Conservation (phyloP, 2,329 filamentous ascomycete species). For the Aspergillus ochraceoroseus region DNA sequence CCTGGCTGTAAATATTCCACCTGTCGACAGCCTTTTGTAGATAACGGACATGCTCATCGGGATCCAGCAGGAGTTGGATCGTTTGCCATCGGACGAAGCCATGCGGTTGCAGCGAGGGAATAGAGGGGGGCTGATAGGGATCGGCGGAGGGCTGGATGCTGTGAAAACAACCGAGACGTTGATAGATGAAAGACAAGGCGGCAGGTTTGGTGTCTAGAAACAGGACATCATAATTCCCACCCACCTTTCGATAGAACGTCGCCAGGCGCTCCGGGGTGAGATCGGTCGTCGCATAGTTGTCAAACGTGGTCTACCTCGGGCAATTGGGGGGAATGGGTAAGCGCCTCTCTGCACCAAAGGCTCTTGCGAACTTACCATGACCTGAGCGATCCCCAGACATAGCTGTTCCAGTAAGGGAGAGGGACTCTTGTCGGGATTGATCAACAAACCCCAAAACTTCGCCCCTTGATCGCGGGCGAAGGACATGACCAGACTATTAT, state of each 20-base stretch:
- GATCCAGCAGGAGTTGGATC: conserved; percentile 79
- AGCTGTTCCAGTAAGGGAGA: conserved; percentile 63
- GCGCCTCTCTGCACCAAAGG: conserved; percentile 2
- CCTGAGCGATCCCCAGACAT: conserved; percentile 61
- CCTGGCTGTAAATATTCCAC: conserved; percentile 72
- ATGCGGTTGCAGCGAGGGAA: conserved; percentile 74
- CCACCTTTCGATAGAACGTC: conserved; percentile 70
- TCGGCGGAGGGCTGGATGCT: conserved; percentile 67
- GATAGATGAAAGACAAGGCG: conserved; percentile 87
- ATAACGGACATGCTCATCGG: conserved; percentile 80
- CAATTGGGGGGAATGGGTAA: conserved; percentile 11
- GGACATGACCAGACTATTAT: conserved; percentile 27
- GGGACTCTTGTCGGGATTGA: conserved; percentile 62
- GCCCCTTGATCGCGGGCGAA: conserved; percentile 25
- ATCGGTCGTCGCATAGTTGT: conserved; percentile 33
- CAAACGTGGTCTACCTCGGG: conserved; percentile 27
- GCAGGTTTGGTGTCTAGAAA: conserved; percentile 70
- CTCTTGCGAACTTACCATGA: conserved; percentile 57
- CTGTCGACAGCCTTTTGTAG: conserved; percentile 72
- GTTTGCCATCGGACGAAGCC: conserved; percentile 94
- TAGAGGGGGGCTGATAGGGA: conserved; percentile 66
- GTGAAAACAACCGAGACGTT: conserved; percentile 84
- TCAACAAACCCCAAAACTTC: conserved; percentile 58
- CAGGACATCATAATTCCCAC: conserved; percentile 70
- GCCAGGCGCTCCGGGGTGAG: conserved; percentile 64